Conservation (phyloP, 2,329 filamentous ascomycete genomes). For the Botryotinia globosa region DNA sequence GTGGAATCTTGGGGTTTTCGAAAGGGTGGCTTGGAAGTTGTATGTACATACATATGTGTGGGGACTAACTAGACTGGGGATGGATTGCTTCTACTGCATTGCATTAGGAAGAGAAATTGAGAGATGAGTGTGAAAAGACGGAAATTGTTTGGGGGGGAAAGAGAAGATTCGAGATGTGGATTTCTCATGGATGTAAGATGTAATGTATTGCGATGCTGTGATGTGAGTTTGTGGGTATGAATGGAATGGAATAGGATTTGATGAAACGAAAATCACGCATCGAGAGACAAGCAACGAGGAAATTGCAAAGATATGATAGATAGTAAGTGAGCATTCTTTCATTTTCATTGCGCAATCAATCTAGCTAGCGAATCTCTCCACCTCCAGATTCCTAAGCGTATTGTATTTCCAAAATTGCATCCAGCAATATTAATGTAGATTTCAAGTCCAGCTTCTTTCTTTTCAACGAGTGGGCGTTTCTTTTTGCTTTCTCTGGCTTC, state of each 20-base stretch:
- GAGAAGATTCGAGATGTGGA: too few species aligned
- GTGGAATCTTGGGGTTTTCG: neutral
- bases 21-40: too few species aligned
- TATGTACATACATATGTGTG: too few species aligned
- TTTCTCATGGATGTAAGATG: too few species aligned
- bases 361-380: neutral
- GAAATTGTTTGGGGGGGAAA: neutral
- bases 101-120: too few species aligned
- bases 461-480: neutral
- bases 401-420: neutral
- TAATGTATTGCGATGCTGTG: too few species aligned
- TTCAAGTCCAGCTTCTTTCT: neutral
- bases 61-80: too few species aligned
- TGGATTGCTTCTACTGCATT: too few species aligned
- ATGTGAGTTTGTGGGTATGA: too few species aligned
- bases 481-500: neutral
- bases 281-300: neutral
- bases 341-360: neutral
- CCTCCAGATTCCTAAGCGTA: neutral
- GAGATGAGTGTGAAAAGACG: neutral
- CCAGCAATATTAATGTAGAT: neutral
- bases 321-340: neutral
- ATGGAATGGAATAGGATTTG: too few species aligned
- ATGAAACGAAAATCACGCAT: too few species aligned
- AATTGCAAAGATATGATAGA: neutral